Conservation (phyloP, 495 filamentous ascomycete genomes). For the Aspergillus egyptiacus region DNA sequence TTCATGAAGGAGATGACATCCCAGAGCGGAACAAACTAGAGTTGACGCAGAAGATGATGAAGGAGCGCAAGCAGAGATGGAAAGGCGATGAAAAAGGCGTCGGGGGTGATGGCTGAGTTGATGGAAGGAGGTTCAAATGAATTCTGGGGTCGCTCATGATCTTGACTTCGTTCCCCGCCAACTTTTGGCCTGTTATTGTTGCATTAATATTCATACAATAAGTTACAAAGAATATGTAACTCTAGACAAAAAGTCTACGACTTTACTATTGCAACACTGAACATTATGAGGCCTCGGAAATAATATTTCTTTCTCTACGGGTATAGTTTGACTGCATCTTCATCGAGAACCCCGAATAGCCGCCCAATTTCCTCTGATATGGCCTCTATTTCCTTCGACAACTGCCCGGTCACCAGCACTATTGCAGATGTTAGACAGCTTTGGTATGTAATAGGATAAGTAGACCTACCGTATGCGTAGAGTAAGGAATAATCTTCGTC, state of each 20-base stretch:
- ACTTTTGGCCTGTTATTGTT: conserved; percentile 5
- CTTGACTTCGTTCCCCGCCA: conserved; percentile 22
- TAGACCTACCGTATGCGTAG: conserved; percentile 62
- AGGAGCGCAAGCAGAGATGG: conserved; percentile 19
- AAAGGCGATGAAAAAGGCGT: conserved; percentile 27
- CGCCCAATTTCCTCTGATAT: conserved; percentile 45
- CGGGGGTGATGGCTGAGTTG: conserved; percentile 15
- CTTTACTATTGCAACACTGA: neutral
- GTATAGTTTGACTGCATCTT: conserved; percentile 66
- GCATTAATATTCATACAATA: neutral
- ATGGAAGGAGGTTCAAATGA: conserved; percentile 26
- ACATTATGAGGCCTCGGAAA: too few species aligned
- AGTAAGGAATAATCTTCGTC: conserved; percentile 67
- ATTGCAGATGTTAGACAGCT: conserved; percentile 5
- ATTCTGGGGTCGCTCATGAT: conserved; percentile 13
- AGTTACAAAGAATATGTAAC: conserved; percentile 7
- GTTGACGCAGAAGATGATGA: conserved; percentile 7
- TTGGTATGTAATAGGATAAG: neutral
- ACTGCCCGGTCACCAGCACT: conserved; percentile 50
- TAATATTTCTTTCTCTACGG: conserved; percentile 22
- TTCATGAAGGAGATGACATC: conserved; percentile 34
- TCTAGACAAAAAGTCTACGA: too few species aligned
- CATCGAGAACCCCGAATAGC: conserved; percentile 68
- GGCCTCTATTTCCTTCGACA: conserved; percentile 45
- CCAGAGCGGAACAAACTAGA: conserved; percentile 12